Percentiles rank a stretch among this genome's conserved stretches.
Evolutionary conservation across 306 rosid genomes (phyloP).

Genomic region (Argentina anserina): DNA sequence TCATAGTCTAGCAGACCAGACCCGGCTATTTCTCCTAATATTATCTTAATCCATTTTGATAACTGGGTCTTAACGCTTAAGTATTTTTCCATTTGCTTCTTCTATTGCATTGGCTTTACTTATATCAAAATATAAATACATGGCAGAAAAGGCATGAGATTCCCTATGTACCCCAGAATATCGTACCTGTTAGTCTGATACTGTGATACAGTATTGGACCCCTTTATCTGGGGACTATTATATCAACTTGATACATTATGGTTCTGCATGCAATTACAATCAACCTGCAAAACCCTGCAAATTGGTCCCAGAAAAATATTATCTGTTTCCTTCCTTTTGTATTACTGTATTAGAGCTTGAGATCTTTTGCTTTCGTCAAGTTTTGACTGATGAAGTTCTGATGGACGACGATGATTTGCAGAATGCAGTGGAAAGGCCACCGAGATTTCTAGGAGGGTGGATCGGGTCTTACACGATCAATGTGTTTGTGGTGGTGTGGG

Average conservation of each 20-base stretch:
- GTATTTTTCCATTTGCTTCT: background rate
- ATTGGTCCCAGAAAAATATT: background rate
- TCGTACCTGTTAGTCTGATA: constrained; percentile 23
- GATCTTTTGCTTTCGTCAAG: background rate
- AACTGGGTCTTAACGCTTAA: background rate
- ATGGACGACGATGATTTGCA: constrained; percentile 40
- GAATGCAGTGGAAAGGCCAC: constrained; percentile 95
- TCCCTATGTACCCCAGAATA: constrained; percentile 36
- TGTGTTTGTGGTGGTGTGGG: constrained; percentile 82
- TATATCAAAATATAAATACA: background rate
- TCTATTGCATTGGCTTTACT: background rate
- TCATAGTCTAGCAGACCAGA: constrained; percentile 41
- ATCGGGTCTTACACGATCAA: constrained; percentile 65
- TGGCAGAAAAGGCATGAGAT: constrained; percentile 34
- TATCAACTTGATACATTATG: constrained; percentile 1
- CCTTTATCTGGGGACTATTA: constrained; percentile 17
- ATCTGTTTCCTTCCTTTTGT: background rate
- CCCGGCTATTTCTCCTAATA: constrained; percentile 26
- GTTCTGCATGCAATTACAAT: background rate
- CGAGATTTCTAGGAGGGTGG: constrained; percentile 84
- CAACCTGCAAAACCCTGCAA: background rate
- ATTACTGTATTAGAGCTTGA: background rate
- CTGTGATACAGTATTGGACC: background rate
- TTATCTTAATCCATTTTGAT: constrained; percentile 8
- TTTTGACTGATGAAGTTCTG: background rate